Evolutionary conservation across 2,329 filamentous ascomycete genomes (phyloP).

Genomic region (Trichoderma cornu-damae): DNA sequence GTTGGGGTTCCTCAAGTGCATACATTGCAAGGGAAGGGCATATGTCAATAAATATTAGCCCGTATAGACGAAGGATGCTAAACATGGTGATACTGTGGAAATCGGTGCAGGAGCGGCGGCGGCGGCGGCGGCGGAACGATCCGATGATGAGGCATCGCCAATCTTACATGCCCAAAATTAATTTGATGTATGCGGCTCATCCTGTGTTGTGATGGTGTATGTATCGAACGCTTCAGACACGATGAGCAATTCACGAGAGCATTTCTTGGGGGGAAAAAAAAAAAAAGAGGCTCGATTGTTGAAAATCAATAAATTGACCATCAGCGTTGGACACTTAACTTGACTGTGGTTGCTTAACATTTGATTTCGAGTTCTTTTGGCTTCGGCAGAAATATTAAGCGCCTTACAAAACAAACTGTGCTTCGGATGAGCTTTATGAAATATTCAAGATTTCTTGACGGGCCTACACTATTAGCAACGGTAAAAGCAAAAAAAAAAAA

Average conservation of each 20-base stretch:
- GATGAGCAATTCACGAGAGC: neutral
- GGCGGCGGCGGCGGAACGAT: conserved; percentile 38
- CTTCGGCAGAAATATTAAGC: conserved; percentile 5
- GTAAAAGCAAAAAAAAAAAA: too few relatives aligned
- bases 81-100: conserved; percentile 48
- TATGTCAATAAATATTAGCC: conserved; percentile 47
- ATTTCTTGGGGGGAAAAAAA: neutral
- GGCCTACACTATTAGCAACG: too few relatives aligned
- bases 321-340: neutral
- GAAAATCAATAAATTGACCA: neutral
- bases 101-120: conserved; percentile 47
- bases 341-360: neutral
- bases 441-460: too few relatives aligned
- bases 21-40: conserved; percentile 53
- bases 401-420: neutral
- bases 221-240: neutral
- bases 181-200: neutral
- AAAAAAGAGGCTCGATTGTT: neutral
- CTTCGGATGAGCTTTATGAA: too few relatives aligned
- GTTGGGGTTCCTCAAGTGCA: conserved; percentile 35
- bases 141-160: conserved; percentile 17
- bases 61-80: too few relatives aligned
- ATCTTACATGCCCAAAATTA: conserved; percentile 1
- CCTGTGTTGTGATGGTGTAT: neutral
- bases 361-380: neutral